Evolutionary conservation across 768 basidiomycete species (phyloP).

Genomic region (Amanita muscaria): DNA sequence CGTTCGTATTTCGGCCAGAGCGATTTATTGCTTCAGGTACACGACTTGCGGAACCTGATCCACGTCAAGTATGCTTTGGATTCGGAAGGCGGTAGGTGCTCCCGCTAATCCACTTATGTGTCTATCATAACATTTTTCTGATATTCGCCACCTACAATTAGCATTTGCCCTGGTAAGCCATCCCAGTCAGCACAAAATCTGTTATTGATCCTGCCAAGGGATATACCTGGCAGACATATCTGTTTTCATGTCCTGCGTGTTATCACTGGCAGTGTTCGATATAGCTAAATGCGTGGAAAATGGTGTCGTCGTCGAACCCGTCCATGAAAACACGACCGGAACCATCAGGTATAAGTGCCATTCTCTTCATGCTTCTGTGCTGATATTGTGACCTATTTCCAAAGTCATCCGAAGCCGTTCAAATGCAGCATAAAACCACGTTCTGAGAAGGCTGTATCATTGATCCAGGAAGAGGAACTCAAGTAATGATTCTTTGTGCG

Average conservation of each 20-base stretch:
- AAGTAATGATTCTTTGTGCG: constrained; percentile 22
- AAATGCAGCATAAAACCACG: constrained; percentile 54
- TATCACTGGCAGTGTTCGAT: constrained; percentile 44
- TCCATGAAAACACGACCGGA: constrained; percentile 49
- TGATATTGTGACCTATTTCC: constrained; percentile 8
- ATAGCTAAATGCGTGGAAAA: constrained; percentile 39
- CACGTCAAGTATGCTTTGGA: constrained; percentile 56
- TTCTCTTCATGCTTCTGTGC: not conserved
- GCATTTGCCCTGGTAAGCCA: constrained; percentile 39
- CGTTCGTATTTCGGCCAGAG: constrained; percentile 49
- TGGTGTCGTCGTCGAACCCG: constrained; percentile 37
- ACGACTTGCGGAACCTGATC: constrained; percentile 41
- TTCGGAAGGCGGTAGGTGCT: constrained; percentile 53
- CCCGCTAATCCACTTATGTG: constrained; percentile 4
- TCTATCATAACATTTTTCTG: constrained; percentile 3
- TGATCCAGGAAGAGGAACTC: constrained; percentile 40
- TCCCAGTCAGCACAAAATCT: constrained; percentile 2
- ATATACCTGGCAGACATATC: constrained; percentile 46
- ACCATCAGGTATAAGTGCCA: constrained; percentile 47
- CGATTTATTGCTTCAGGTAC: constrained; percentile 43
- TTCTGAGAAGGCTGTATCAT: constrained; percentile 43
- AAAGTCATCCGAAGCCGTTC: constrained; percentile 52
- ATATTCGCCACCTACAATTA: constrained; percentile 14
- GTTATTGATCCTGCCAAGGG: constrained; percentile 23
- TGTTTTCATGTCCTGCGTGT: constrained; percentile 42